These are phyloP conservation scores for Nyssa sinensis DNA, from an alignment of 148 eudicot species.

Conservation along the genomic window DNA sequence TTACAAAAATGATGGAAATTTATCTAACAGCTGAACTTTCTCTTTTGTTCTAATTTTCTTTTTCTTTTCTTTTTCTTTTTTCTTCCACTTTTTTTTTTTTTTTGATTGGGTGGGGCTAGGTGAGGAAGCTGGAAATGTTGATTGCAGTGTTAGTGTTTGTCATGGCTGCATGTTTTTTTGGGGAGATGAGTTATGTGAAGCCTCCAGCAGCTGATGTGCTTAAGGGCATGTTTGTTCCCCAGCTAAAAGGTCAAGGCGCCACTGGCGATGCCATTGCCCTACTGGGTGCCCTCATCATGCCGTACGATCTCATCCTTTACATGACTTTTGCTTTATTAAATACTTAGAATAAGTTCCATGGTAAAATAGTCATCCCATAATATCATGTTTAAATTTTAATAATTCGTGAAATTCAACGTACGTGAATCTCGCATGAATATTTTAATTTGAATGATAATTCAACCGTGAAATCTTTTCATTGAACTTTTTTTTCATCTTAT, in stretches of 20 bases:
- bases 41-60: too few relatives aligned
- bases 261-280: constrained; percentile 70
- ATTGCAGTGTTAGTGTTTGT: constrained; percentile 52
- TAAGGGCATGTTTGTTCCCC: constrained; percentile 65
- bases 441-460: background rate
- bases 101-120: constrained; percentile 29
- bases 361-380: too few relatives aligned
- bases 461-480: too few relatives aligned
- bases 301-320: constrained; percentile 36
- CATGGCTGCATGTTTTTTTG: constrained; percentile 76
- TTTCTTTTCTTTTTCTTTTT: too few relatives aligned
- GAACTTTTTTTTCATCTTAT: too few relatives aligned
- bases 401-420: too few relatives aligned
- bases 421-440: background rate
- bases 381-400: too few relatives aligned
- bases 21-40: background rate
- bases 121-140: constrained; percentile 66
- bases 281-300: constrained; percentile 72
- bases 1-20: too few relatives aligned
- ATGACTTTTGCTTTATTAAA: background rate
- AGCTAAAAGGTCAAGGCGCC: constrained; percentile 52
- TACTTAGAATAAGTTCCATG: too few relatives aligned
- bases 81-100: too few relatives aligned
- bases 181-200: constrained; percentile 58
- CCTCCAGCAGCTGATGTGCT: constrained; percentile 50